Conservation (phyloP, 208 protist species). For the Herpetomonas samuelpessoai region DNA sequence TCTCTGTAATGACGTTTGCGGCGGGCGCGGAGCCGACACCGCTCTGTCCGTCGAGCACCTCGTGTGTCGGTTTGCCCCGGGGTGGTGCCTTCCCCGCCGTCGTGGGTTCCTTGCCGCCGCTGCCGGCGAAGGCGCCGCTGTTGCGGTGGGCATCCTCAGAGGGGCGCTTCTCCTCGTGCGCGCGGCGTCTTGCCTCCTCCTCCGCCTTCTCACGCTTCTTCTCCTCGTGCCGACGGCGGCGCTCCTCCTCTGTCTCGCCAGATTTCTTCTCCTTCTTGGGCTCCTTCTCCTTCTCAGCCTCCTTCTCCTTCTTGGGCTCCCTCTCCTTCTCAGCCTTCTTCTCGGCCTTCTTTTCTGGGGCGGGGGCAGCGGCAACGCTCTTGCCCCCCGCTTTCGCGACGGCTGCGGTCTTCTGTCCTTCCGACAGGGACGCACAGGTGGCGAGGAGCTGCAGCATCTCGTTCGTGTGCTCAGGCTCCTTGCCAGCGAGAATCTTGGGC, state of each 20-base stretch:
- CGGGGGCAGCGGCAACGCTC: neutral
- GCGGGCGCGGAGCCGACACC: constrained; percentile 30
- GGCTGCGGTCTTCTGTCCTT: constrained; percentile 54
- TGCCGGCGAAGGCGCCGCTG: constrained; percentile 4
- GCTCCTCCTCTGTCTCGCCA: constrained; percentile 51
- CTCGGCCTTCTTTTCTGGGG: constrained; percentile 16
- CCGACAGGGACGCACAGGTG: constrained; percentile 52
- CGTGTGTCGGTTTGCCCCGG: constrained; percentile 68
- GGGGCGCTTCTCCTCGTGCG: neutral
- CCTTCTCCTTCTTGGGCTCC: constrained; percentile 18
- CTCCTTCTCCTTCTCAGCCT: constrained; percentile 22
- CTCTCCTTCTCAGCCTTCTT: constrained; percentile 17
- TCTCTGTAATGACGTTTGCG: constrained; percentile 62
- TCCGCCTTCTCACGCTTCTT: constrained; percentile 37
- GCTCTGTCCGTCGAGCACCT: constrained; percentile 52
- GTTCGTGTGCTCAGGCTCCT: constrained; percentile 88
- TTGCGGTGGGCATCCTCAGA: constrained; percentile 3
- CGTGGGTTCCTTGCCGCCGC: constrained; percentile 14
- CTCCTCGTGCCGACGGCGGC: constrained; percentile 43
- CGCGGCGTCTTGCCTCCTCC: constrained; percentile 16
- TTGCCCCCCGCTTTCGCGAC: constrained; percentile 59
- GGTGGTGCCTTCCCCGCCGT: constrained; percentile 74
- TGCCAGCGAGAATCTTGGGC: constrained; percentile 81
- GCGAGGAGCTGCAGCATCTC: constrained; percentile 83
- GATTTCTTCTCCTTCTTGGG: constrained; percentile 19